These are phyloP conservation scores for Penicillium polonicum DNA, from an alignment of 2,329 filamentous ascomycete species.

Conservation along the genomic window DNA sequence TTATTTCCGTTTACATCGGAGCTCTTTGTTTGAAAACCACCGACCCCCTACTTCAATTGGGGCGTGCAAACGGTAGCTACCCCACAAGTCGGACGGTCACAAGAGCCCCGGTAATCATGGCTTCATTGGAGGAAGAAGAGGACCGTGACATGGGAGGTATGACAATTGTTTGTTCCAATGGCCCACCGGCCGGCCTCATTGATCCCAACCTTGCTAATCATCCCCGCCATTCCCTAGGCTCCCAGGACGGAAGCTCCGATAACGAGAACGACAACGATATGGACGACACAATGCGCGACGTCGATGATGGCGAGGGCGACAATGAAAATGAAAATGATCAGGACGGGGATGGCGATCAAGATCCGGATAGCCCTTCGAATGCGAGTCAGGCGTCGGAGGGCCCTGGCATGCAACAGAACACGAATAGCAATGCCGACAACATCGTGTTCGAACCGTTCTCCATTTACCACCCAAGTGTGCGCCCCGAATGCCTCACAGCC, in stretches of 20 bases:
- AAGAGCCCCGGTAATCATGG: slow-evolving; percentile 24
- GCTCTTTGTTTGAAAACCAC: not conserved
- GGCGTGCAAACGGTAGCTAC: not conserved
- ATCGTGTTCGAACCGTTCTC: slow-evolving; percentile 35
- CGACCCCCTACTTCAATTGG: slow-evolving; percentile 1
- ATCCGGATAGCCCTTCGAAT: slow-evolving; percentile 42
- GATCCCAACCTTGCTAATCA: not conserved
- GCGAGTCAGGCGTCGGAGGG: slow-evolving; percentile 42
- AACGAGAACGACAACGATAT: slow-evolving; percentile 39
- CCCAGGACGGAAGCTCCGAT: slow-evolving; percentile 50
- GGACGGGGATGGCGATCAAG: slow-evolving; percentile 31
- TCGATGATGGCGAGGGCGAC: slow-evolving; percentile 41
- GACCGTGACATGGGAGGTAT: slow-evolving; percentile 44
- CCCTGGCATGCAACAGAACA: slow-evolving; percentile 43
- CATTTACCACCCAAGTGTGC: slow-evolving; percentile 61
- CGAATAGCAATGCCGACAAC: slow-evolving; percentile 43
- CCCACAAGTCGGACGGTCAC: not conserved
- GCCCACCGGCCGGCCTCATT: not conserved
- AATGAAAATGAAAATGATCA: slow-evolving; percentile 25
- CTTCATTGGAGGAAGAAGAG: slow-evolving; percentile 42
- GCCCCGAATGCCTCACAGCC: slow-evolving; percentile 75
- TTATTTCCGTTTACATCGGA: not conserved
- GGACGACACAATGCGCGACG: slow-evolving; percentile 47
- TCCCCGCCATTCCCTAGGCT: slow-evolving; percentile 33
- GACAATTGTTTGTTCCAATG: slow-evolving; percentile 11